These are phyloP conservation scores for Suillus fuscotomentosus DNA, from an alignment of 768 basidiomycete genomes.

Conservation along the genomic window DNA sequence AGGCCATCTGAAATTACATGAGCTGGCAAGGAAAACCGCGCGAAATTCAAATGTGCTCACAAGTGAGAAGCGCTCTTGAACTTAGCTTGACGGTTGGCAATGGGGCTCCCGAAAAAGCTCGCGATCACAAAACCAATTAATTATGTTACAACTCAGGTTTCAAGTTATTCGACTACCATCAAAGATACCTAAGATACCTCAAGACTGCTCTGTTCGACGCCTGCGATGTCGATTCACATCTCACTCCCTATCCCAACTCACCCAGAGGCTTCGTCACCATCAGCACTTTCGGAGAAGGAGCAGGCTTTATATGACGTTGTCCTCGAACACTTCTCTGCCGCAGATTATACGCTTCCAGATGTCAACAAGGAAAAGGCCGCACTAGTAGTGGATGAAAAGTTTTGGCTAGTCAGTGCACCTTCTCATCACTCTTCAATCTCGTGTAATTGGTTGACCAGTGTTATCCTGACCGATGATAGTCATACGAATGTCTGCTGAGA, in stretches of 20 bases:
- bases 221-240: conserved; percentile 11
- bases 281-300: conserved; percentile 42
- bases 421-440: neutral
- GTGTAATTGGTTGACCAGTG: conserved; percentile 6
- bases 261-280: conserved; percentile 32
- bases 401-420: conserved; percentile 60
- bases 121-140: neutral
- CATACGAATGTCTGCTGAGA: conserved; percentile 72
- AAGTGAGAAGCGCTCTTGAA: too few species aligned
- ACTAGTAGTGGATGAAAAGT: conserved; percentile 66
- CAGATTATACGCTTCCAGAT: conserved; percentile 51
- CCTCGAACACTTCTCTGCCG: conserved; percentile 52
- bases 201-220: neutral
- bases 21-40: too few species aligned
- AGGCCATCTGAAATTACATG: too few species aligned
- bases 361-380: conserved; percentile 38
- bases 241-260: conserved; percentile 24
- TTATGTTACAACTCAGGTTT: neutral
- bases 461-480: conserved; percentile 24
- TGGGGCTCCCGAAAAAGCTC: conserved; percentile 6
- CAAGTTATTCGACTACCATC: neutral
- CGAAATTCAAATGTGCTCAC: too few species aligned
- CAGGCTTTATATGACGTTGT: conserved; percentile 52
- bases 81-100: neutral
- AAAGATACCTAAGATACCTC: neutral